These are phyloP conservation scores for Grifola frondosa DNA, from an alignment of 1,284 basidiomycete genomes.

Conservation along the genomic window DNA sequence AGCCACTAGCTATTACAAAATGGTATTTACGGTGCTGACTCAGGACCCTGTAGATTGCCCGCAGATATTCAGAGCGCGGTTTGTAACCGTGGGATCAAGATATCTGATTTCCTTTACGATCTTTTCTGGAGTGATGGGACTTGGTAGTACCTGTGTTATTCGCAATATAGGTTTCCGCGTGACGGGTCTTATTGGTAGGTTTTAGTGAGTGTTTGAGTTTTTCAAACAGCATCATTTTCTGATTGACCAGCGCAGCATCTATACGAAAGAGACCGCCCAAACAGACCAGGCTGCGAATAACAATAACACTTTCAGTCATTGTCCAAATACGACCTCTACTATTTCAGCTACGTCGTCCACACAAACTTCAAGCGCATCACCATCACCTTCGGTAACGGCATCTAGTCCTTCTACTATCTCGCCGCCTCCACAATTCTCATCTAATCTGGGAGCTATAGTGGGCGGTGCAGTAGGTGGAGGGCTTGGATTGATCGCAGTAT, in stretches of 20 bases:
- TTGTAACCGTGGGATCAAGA: constrained; percentile 19
- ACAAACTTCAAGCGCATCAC: not conserved
- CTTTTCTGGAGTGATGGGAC: constrained; percentile 15
- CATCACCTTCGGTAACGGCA: not conserved
- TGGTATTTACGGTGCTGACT: not conserved
- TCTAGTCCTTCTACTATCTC: not conserved
- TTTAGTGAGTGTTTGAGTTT: constrained; percentile 12
- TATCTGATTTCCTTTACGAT: constrained; percentile 16
- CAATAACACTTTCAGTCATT: constrained; percentile 24
- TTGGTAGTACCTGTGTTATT: constrained; percentile 10
- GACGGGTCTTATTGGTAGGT: constrained; percentile 7
- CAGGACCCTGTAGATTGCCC: constrained; percentile 6
- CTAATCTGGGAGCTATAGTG: constrained; percentile 6
- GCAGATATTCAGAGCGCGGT: constrained; percentile 18
- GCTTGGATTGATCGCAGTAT: constrained; percentile 1
- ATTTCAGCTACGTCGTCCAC: not conserved
- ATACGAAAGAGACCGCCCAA: constrained; percentile 12
- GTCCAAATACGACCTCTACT: constrained; percentile 12
- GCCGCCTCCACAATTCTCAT: not conserved
- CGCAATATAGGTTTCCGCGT: not conserved
- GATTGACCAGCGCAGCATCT: constrained; percentile 2
- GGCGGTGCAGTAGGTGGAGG: constrained; percentile 16
- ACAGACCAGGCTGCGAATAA: constrained; percentile 16
- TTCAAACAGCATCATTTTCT: not conserved
- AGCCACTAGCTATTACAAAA: not conserved